A percentile compares a stretch with the other conserved stretches of the same genome.
Evolutionary conservation across 805 yeast species (phyloP).

Genomic region (Wickerhamomyces tratensis): DNA sequence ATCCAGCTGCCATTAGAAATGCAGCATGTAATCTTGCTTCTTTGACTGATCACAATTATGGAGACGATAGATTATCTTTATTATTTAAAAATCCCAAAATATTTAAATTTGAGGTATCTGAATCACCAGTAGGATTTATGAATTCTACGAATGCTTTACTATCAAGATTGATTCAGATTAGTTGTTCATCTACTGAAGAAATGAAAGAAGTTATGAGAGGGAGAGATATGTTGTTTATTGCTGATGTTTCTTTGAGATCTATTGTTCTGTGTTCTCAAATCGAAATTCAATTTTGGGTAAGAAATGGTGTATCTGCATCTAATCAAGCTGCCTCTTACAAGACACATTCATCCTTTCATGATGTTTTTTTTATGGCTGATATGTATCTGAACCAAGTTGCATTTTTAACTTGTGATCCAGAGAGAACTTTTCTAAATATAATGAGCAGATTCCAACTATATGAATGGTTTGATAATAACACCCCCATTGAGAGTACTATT

Average conservation of each 20-base stretch:
- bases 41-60: no score
- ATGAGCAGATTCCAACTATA: conserved; percentile 54
- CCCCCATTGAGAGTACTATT: conserved; percentile 29
- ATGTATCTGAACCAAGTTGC: conserved; percentile 58
- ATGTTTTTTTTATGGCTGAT: conserved; percentile 61
- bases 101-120: conserved; percentile 33
- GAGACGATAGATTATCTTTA: conserved; percentile 14
- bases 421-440: conserved; percentile 44
- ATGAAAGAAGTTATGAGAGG: conserved; percentile 8
- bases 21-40: no score
- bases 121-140: conserved; percentile 42
- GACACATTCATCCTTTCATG: conserved; percentile 30
- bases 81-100: conserved; percentile 17
- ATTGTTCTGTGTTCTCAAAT: conserved; percentile 55
- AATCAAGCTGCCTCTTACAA: conserved; percentile 41
- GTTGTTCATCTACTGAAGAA: background rate
- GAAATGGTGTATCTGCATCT: conserved; percentile 53
- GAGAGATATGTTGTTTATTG: conserved; percentile 32
- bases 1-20: no score
- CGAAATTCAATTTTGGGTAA: conserved; percentile 58
- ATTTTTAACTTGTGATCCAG: conserved; percentile 38
- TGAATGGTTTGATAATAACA: conserved; percentile 33
- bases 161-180: conserved; percentile 21
- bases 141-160: conserved; percentile 52
- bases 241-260: conserved; percentile 52